Evolutionary conservation across 169 alveolate species (phyloP).

Genomic region (Eimeria necatrix): DNA sequence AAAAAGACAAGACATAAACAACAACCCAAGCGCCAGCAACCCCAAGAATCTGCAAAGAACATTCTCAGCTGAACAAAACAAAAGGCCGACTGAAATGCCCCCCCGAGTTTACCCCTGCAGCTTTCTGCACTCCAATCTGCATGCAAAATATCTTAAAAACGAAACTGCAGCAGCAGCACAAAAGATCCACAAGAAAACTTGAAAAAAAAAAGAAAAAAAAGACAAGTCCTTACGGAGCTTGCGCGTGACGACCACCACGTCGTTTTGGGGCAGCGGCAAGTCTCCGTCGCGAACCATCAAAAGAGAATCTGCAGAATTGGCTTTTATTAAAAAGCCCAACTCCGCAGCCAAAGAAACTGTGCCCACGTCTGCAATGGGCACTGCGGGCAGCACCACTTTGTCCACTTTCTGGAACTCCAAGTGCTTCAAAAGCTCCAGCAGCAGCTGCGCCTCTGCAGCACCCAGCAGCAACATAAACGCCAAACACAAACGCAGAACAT

Average conservation of each 20-base stretch:
- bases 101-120: too few relatives aligned
- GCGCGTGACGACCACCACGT: neutral
- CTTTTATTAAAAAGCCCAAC: slow-evolving; percentile 26
- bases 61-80: too few relatives aligned
- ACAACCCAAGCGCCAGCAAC: neutral
- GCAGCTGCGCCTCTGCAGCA: slow-evolving; percentile 12
- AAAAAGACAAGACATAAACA: neutral
- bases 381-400: neutral
- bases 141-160: too few relatives aligned
- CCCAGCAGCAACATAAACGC: neutral
- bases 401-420: neutral
- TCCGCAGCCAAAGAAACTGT: slow-evolving; percentile 24
- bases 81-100: too few relatives aligned
- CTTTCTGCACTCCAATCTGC: too few relatives aligned
- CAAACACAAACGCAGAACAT: too few relatives aligned
- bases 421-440: neutral
- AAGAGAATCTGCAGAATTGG: neutral
- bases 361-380: slow-evolving; percentile 16
- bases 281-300: slow-evolving; percentile 12
- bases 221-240: neutral
- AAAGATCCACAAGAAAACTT: too few relatives aligned
- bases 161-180: too few relatives aligned
- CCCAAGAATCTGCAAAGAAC: neutral
- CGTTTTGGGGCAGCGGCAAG: neutral
- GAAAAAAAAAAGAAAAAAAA: too few relatives aligned